These are phyloP conservation scores for Pleomassaria siparia DNA, from an alignment of 2,329 filamentous ascomycete species.

Conservation along the genomic window DNA sequence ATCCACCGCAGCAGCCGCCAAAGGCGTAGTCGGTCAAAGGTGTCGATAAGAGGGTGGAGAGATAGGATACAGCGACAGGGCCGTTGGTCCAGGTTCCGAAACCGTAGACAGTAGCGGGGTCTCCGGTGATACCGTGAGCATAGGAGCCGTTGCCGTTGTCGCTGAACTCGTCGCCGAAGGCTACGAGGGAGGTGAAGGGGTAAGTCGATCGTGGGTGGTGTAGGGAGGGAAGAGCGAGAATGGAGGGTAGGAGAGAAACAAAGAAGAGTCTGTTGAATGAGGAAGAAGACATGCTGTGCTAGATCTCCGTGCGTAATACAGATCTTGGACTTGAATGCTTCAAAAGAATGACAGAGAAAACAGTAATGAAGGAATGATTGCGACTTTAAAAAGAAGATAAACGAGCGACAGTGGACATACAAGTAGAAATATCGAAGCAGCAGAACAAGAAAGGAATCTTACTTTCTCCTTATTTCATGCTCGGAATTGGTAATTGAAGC, in stretches of 20 bases:
- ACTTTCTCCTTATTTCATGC: background rate
- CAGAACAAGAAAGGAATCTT: background rate
- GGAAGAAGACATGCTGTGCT: background rate
- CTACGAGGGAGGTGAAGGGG: constrained; percentile 24
- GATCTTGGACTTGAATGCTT: background rate
- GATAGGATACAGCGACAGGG: constrained; percentile 26
- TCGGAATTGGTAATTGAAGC: too few species aligned
- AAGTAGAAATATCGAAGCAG: background rate
- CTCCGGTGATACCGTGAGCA: constrained; percentile 25
- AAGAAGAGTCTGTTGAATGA: background rate
- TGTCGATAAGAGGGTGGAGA: constrained; percentile 19
- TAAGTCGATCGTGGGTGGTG: background rate
- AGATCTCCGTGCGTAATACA: background rate
- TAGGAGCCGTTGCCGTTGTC: constrained; percentile 31
- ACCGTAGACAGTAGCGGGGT: constrained; percentile 24
- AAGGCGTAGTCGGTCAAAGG: constrained; percentile 26
- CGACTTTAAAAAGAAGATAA: background rate
- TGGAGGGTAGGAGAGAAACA: background rate
- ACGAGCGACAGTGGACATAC: background rate
- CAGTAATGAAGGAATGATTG: background rate
- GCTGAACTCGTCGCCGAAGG: constrained; percentile 30
- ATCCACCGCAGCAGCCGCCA: constrained; percentile 28
- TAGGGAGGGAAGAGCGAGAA: background rate
- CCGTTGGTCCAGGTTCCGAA: constrained; percentile 32
- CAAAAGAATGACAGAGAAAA: background rate